Conservation (phyloP, 176 grass and related monocot species). For the Oryza glaberrima region DNA sequence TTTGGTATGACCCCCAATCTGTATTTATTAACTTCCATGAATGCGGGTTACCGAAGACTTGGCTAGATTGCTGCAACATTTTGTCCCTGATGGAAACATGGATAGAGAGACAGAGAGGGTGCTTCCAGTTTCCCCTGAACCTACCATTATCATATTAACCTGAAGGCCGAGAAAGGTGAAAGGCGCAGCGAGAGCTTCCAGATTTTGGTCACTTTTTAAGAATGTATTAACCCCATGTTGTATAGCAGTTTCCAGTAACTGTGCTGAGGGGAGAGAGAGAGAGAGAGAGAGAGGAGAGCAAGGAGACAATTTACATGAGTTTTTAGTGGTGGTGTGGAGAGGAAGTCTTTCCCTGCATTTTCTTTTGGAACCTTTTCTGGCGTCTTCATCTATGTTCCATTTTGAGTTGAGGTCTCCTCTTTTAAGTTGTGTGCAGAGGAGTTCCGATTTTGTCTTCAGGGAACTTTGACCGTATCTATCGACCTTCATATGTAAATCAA, state of each 20-base stretch:
- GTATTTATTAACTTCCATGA: slow-evolving; percentile 51
- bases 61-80: slow-evolving; percentile 31
- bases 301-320: slow-evolving; percentile 41
- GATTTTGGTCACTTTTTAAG: slow-evolving; percentile 77
- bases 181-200: slow-evolving; percentile 69
- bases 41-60: slow-evolving; percentile 27
- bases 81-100: slow-evolving; percentile 48
- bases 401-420: slow-evolving; percentile 49
- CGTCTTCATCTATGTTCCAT: slow-evolving; percentile 39
- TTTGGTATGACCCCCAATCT: slow-evolving; percentile 27
- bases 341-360: slow-evolving; percentile 57
- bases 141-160: slow-evolving; percentile 47
- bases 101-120: slow-evolving; percentile 19
- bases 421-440: slow-evolving; percentile 48
- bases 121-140: slow-evolving; percentile 48
- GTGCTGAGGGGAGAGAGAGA: slow-evolving; percentile 26
- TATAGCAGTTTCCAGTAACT: slow-evolving; percentile 78
- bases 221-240: slow-evolving; percentile 70
- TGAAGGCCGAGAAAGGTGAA: slow-evolving; percentile 57
- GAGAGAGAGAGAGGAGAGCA: background rate
- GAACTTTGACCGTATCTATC: slow-evolving; percentile 46
- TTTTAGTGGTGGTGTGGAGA: slow-evolving; percentile 48
- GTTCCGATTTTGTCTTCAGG: slow-evolving; percentile 58
- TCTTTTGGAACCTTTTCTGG: slow-evolving; percentile 57
- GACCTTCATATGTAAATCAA: slow-evolving; percentile 41